Evolutionary conservation across 768 basidiomycete species (phyloP).

Genomic region (Pleurotus eryngii): DNA sequence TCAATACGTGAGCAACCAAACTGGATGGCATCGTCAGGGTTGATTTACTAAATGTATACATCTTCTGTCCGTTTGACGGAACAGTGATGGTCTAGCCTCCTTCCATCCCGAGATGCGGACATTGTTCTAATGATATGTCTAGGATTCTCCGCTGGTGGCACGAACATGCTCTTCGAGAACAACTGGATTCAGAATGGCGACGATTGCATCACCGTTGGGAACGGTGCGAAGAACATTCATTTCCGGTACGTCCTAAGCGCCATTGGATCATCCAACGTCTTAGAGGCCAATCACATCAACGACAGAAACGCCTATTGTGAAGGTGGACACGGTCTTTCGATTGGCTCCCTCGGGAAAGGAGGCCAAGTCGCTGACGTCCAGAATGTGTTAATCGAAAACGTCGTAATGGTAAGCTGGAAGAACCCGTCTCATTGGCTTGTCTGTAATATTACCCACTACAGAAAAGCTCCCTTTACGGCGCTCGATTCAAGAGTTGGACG

Average conservation of each 20-base stretch:
- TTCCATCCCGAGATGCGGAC: too few relatives aligned
- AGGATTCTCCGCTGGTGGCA: conserved; percentile 56
- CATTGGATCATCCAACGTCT: too few relatives aligned
- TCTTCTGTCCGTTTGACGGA: background rate
- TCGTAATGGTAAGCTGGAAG: conserved; percentile 33
- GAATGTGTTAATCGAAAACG: conserved; percentile 51
- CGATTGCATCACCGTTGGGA: conserved; percentile 59
- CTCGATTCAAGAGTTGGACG: conserved; percentile 69
- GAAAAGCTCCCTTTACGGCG: conserved; percentile 52
- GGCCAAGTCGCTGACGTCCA: conserved; percentile 53
- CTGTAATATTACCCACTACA: conserved; percentile 14
- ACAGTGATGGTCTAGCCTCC: conserved; percentile 32
- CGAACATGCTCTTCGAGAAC: conserved; percentile 55
- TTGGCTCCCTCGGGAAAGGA: conserved; percentile 46
- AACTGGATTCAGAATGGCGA: conserved; percentile 59
- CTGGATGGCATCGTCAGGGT: too few relatives aligned
- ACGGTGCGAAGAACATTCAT: conserved; percentile 51
- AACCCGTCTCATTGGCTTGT: background rate
- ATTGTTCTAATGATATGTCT: background rate
- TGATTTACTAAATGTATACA: too few relatives aligned
- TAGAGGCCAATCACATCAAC: background rate
- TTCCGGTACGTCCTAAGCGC: conserved; percentile 32
- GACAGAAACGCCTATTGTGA: conserved; percentile 49
- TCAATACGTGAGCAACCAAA: conserved; percentile 48
- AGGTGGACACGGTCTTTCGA: conserved; percentile 58